phyloP scores from a whole-genome alignment of 108 stramenopile genomes.

The Fistulifera pelliculosa region DNA sequence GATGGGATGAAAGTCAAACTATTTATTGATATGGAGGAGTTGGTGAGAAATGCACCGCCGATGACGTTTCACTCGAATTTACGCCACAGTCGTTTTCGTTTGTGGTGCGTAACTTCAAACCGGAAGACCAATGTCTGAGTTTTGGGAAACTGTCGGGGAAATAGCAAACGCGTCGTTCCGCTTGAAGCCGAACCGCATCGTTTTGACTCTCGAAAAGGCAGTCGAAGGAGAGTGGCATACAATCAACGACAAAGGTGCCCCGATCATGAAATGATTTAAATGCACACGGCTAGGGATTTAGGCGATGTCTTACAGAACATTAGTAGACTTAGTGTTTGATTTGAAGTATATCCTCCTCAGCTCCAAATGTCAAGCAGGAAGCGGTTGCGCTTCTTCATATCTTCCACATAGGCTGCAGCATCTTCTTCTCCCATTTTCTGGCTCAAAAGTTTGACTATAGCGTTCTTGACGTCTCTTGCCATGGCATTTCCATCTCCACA shows the following conservation, averaged over 20 bases:
- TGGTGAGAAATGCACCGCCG: conserved; percentile 39
- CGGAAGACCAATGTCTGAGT: conserved; percentile 28
- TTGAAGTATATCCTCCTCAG: neutral
- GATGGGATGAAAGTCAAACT: conserved; percentile 61
- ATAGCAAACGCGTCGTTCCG: conserved; percentile 51
- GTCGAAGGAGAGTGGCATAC: conserved; percentile 39
- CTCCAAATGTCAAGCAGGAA: conserved; percentile 85
- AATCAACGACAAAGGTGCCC: conserved; percentile 49
- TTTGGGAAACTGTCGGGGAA: conserved; percentile 49
- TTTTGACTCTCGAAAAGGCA: conserved; percentile 59
- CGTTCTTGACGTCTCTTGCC: conserved; percentile 84
- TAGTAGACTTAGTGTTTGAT: no score
- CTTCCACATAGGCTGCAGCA: conserved; percentile 53
- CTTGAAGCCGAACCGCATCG: conserved; percentile 49
- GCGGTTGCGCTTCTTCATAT: conserved; percentile 60
- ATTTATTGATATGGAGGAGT: conserved; percentile 65
- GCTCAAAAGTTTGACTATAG: conserved; percentile 47
- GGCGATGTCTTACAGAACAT: no score
- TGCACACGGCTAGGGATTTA: neutral
- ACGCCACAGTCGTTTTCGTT: conserved; percentile 47
- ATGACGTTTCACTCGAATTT: conserved; percentile 49
- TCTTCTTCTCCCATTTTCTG: conserved; percentile 11
- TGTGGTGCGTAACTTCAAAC: conserved; percentile 39
- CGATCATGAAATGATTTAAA: conserved; percentile 43
- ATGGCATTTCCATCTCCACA: conserved; percentile 92